Percentiles rank a stretch among this genome's conserved stretches.
phyloP scores from a whole-genome alignment of 2,329 filamentous ascomycete species.

The Phaeosphaeriaceae sp. region DNA sequence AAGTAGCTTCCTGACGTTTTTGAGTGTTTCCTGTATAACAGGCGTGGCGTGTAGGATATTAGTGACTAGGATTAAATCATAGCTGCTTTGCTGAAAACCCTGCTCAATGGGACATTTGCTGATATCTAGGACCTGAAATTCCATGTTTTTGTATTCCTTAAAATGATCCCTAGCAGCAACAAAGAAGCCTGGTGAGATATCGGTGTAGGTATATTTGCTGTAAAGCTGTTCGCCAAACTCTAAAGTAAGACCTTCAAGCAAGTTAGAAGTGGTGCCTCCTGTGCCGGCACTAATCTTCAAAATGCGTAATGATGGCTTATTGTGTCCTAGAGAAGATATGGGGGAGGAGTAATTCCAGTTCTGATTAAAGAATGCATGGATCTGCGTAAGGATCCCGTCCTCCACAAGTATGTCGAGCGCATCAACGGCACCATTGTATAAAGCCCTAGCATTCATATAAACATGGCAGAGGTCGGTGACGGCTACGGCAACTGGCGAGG shows the following conservation, averaged over 20 bases:
- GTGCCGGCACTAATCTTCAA: conserved; percentile 25
- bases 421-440: not conserved
- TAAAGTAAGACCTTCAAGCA: conserved; percentile 9
- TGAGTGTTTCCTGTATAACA: not conserved
- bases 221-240: conserved; percentile 1
- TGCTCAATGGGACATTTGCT: conserved; percentile 8
- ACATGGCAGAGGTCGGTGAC: not conserved
- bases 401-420: not conserved
- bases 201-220: conserved; percentile 24
- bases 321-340: not conserved
- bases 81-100: conserved; percentile 9
- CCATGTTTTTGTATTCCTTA: not conserved
- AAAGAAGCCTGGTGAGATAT: conserved; percentile 29
- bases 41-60: conserved; percentile 19
- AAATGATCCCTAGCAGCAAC: conserved; percentile 13
- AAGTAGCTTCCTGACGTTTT: not conserved
- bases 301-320: conserved; percentile 1
- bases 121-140: conserved; percentile 1
- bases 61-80: conserved; percentile 25
- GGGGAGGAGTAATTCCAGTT: not conserved
- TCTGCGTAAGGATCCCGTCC: not conserved
- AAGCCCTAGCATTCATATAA: not conserved
- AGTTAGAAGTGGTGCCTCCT: conserved; percentile 14
- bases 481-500: no score
- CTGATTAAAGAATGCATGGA: not conserved